Evolutionary conservation across 2,329 filamentous ascomycete species (phyloP).

Genomic region (Thielaviopsis euricoi): DNA sequence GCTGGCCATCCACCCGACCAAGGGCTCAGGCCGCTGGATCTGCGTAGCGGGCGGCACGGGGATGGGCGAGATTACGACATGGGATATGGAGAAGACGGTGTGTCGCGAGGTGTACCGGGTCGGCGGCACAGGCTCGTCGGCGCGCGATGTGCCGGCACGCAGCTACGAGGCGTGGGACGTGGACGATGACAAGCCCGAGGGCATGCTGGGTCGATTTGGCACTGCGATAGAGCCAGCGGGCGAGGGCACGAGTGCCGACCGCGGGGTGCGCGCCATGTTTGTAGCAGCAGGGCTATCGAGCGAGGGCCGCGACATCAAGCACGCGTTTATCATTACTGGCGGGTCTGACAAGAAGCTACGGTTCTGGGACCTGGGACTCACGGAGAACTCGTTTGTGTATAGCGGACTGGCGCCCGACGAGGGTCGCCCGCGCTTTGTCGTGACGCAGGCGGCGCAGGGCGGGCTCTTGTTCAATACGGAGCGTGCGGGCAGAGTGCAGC

Average conservation of each 20-base stretch:
- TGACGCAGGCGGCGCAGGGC: slow-evolving; percentile 43
- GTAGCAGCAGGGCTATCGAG: slow-evolving; percentile 56
- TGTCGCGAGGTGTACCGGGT: slow-evolving; percentile 80
- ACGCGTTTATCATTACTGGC: slow-evolving; percentile 72
- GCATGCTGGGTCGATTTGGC: slow-evolving; percentile 74
- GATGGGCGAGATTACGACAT: slow-evolving; percentile 79
- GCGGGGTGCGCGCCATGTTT: slow-evolving; percentile 59
- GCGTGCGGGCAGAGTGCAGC: slow-evolving; percentile 27
- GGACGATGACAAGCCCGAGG: slow-evolving; percentile 75
- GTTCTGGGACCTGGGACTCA: slow-evolving; percentile 76
- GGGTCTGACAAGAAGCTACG: slow-evolving; percentile 81
- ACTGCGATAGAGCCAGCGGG: slow-evolving; percentile 46
- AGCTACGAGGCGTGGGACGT: slow-evolving; percentile 73
- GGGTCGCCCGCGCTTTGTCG: slow-evolving; percentile 54
- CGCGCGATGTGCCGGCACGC: not conserved
- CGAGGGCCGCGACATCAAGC: slow-evolving; percentile 55
- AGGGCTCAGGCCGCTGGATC: slow-evolving; percentile 66
- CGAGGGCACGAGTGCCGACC: slow-evolving; percentile 31
- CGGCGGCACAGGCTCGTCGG: slow-evolving; percentile 31
- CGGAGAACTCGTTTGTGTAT: slow-evolving; percentile 64
- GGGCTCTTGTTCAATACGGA: slow-evolving; percentile 55
- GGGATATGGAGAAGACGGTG: slow-evolving; percentile 81
- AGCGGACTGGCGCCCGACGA: slow-evolving; percentile 61
- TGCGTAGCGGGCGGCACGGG: slow-evolving; percentile 79
- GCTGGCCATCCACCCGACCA: slow-evolving; percentile 61